Evolutionary conservation across 176 grass and related monocot genomes (phyloP).

Genomic region (Triticum dicoccoides): DNA sequence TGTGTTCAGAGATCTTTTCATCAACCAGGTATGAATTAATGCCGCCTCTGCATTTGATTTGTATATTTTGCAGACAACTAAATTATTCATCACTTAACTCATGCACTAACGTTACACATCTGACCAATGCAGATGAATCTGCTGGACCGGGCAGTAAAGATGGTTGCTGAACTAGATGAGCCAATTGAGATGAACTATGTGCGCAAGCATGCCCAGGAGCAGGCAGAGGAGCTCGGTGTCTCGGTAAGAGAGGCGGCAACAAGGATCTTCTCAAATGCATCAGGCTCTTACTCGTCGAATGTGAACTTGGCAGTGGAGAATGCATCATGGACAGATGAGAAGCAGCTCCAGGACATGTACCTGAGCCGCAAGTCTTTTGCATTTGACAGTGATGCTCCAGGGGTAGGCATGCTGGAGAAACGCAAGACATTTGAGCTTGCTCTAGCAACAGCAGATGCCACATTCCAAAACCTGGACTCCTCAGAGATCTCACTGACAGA

Average conservation of each 20-base stretch:
- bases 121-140: conserved; percentile 84
- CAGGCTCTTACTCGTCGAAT: conserved; percentile 95
- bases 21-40: conserved; percentile 79
- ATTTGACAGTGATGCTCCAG: conserved; percentile 86
- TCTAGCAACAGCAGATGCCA: conserved; percentile 85
- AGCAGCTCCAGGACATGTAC: conserved; percentile 99
- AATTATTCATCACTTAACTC: conserved; percentile 3
- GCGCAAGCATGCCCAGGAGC: conserved; percentile 90
- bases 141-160: conserved; percentile 88
- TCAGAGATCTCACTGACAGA: conserved; percentile 99
- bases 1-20: conserved; percentile 98
- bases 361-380: conserved; percentile 94
- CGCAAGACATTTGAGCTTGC: conserved; percentile 88
- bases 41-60: not conserved
- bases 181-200: conserved; percentile 89
- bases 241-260: conserved; percentile 81
- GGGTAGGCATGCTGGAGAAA: conserved; percentile 87
- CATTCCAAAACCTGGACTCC: conserved; percentile 98
- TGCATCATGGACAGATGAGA: conserved; percentile 94
- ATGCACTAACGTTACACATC: conserved; percentile 19
- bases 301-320: conserved; percentile 98
- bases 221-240: conserved; percentile 81
- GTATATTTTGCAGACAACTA: not conserved
- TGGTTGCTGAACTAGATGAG: conserved; percentile 95
- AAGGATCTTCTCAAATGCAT: conserved; percentile 96